Base-by-base conservation (phyloP, 176 grass and related monocot species). In the Raddia distichophylla region DNA sequence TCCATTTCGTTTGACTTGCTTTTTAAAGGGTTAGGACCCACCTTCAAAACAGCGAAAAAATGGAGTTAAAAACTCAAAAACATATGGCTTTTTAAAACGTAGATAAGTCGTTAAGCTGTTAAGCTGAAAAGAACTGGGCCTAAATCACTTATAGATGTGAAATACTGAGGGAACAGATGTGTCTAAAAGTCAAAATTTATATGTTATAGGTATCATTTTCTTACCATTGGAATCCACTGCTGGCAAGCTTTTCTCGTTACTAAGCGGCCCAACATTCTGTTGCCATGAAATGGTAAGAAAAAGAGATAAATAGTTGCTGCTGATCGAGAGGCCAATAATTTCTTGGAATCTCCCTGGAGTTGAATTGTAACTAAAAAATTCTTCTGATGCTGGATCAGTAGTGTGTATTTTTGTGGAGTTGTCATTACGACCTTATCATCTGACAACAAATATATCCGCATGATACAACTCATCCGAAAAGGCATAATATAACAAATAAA, bases 281-380 rank as follows among this genome's bases (percentile, higher is more conserved):
- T 86, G 75, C 92, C 92, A 98, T 58, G 86, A 92, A 67, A 94
- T 91, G 49, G 92, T 91, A 54, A 98, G 35, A 33, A 93, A 94
- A 48, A 98, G 12, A 48, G 86, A 92, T 32, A 74, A 64, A 33
- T 89, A 91, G 18, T 35, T 40, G 20, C 52, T 57, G 43, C 81
- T 87, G 44, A 89, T 74, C 27, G 1, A 27, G 27, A 27, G 27
- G 1, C 27, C 27, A 27, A 27, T 27, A 60, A 16, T 87, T 85
- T 91, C 78, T 61, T 90, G 0, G 1, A 83, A 93, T 47, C 66
- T 78, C 59, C 74, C 5, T 27, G 1, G 42, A 17, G 80, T 74
- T 59, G 86, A 65, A 16, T 87, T 83, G 73, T 89, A 72, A 67
- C 77, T 81, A 67, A 88, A 98, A 62, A 98, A 85, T 20, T 86